phyloP scores from a whole-genome alignment of 2,329 filamentous ascomycete species.

The Didymella arachidicola region DNA sequence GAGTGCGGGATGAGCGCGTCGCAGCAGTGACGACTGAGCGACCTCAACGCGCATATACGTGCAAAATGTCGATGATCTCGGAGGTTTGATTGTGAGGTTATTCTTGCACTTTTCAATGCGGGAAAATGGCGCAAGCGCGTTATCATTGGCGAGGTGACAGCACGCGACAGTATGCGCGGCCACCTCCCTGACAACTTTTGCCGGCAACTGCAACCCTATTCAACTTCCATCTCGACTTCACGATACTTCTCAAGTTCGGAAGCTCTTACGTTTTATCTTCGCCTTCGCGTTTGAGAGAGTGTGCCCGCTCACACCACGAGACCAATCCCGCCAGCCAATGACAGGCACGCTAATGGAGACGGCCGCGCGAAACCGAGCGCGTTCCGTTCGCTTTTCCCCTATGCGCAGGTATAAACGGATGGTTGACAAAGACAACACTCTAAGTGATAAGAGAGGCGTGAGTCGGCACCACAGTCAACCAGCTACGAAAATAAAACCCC shows the following conservation, averaged over 20 bases:
- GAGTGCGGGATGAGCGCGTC: neutral
- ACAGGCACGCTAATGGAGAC: constrained; percentile 27
- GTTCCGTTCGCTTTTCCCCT: constrained; percentile 17
- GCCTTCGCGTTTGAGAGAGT: constrained; percentile 4
- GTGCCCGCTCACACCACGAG: constrained; percentile 22
- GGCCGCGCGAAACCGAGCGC: constrained; percentile 35
- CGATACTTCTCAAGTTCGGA: neutral
- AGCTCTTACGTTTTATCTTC: constrained; percentile 3
- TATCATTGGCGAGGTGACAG: constrained; percentile 18
- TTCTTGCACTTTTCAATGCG: constrained; percentile 18
- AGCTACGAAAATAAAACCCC: constrained; percentile 32
- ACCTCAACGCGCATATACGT: constrained; percentile 11
- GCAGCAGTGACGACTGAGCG: neutral
- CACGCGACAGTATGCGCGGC: constrained; percentile 18
- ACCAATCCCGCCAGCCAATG: constrained; percentile 30
- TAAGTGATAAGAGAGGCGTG: constrained; percentile 39
- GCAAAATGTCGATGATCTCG: constrained; percentile 7
- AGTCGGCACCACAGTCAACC: constrained; percentile 32
- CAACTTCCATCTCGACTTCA: constrained; percentile 6
- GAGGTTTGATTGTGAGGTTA: constrained; percentile 12
- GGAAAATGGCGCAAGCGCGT: constrained; percentile 17
- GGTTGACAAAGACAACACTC: constrained; percentile 22
- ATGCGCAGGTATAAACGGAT: constrained; percentile 31
- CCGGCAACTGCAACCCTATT: constrained; percentile 5
- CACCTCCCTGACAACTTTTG: constrained; percentile 17